Conservation (phyloP, 805 yeast genomes). For the Blastobotrys americana region DNA sequence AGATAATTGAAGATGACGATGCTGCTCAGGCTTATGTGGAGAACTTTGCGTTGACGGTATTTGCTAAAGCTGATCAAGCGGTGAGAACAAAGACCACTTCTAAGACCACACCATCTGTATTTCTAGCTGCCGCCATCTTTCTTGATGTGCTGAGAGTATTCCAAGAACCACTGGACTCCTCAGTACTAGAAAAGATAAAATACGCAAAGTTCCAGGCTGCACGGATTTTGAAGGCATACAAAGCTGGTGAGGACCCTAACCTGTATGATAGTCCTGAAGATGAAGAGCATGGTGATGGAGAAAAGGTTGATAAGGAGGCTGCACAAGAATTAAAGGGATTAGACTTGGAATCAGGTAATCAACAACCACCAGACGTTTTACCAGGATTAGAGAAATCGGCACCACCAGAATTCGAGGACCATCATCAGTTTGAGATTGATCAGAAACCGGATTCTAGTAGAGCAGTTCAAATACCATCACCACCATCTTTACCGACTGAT, state of each 20-base stretch:
- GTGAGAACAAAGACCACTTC: slow-evolving; percentile 38
- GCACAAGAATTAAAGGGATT: background rate
- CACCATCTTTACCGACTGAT: background rate
- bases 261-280: slow-evolving; percentile 40
- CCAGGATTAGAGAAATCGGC: background rate
- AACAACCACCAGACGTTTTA: background rate
- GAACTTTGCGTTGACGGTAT: slow-evolving; percentile 52
- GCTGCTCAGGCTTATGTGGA: slow-evolving; percentile 50
- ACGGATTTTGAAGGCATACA: slow-evolving; percentile 45
- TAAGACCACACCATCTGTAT: slow-evolving; percentile 42
- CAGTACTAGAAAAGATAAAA: slow-evolving; percentile 38
- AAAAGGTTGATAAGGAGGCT: background rate
- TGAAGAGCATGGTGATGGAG: slow-evolving; percentile 7
- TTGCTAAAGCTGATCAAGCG: slow-evolving; percentile 46
- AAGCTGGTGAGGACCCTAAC: slow-evolving; percentile 51
- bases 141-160: slow-evolving; percentile 43
- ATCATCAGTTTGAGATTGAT: background rate
- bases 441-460: background rate
- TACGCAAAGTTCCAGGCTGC: slow-evolving; percentile 59
- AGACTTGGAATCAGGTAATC: background rate
- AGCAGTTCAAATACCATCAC: background rate
- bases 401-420: background rate
- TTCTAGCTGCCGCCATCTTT: slow-evolving; percentile 51
- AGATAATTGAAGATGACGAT: slow-evolving; percentile 52
- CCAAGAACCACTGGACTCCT: slow-evolving; percentile 29